Conservation (phyloP, 2,329 filamentous ascomycete species). For the Acarospora socialis region DNA sequence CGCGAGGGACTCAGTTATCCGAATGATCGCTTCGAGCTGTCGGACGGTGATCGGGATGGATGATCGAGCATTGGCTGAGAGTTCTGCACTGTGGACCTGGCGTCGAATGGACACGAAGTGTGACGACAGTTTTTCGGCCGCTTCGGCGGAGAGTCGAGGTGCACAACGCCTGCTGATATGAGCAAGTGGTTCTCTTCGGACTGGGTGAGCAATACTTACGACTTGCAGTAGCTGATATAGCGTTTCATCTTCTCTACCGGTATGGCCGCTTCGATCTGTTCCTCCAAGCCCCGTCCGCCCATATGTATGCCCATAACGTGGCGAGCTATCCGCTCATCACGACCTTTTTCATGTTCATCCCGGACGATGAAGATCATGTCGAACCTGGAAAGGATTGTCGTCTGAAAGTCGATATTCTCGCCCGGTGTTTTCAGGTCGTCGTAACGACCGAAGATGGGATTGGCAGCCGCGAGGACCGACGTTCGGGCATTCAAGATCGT, state of each 20-base stretch:
- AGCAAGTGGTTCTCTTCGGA: neutral
- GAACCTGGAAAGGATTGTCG: slow-evolving; percentile 92
- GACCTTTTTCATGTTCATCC: slow-evolving; percentile 78
- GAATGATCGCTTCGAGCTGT: slow-evolving; percentile 91
- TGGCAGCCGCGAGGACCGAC: slow-evolving; percentile 86
- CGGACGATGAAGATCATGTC: slow-evolving; percentile 99
- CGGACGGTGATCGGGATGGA: slow-evolving; percentile 96
- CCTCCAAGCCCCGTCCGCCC: slow-evolving; percentile 70
- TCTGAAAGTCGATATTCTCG: slow-evolving; percentile 99
- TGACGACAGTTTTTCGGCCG: slow-evolving; percentile 87
- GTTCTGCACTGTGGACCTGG: slow-evolving; percentile 81
- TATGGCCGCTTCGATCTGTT: slow-evolving; percentile 74
- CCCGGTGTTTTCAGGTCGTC: slow-evolving; percentile 96
- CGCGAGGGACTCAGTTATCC: slow-evolving; percentile 89
- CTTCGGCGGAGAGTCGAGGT: slow-evolving; percentile 75
- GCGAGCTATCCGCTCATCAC: slow-evolving; percentile 85
- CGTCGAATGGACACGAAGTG: slow-evolving; percentile 94
- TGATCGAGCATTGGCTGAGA: slow-evolving; percentile 77
- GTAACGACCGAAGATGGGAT: slow-evolving; percentile 94
- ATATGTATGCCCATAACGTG: slow-evolving; percentile 98
- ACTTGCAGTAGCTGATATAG: slow-evolving; percentile 94
- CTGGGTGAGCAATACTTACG: slow-evolving; percentile 41
- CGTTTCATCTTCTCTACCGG: slow-evolving; percentile 93
- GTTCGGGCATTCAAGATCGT: slow-evolving; percentile 94
- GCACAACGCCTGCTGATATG: slow-evolving; percentile 59